Percentiles rank a stretch among this genome's conserved stretches.
Evolutionary conservation across 192 early-diverging fungal species (phyloP).

Genomic region (Linnemannia hyalina): DNA sequence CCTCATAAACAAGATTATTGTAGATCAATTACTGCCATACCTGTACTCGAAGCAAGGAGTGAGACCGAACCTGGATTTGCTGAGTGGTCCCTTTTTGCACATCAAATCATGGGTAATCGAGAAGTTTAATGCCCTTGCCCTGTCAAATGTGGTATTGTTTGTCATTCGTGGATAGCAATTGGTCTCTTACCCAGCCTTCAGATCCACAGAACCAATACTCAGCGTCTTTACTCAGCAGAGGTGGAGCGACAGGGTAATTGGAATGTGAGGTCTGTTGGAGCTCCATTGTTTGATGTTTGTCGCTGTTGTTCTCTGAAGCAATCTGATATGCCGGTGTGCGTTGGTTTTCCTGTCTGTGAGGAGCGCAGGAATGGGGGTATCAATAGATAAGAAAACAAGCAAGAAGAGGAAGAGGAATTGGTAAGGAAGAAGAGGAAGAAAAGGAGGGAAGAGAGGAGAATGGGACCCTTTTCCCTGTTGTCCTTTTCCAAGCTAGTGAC

Average conservation of each 20-base stretch:
- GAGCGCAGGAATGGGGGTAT: not conserved
- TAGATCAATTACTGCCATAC: not conserved
- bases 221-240: not conserved
- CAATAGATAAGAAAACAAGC: not conserved
- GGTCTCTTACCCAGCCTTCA: slow-evolving; percentile 27
- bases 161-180: not conserved
- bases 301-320: not conserved
- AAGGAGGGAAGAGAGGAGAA: not conserved
- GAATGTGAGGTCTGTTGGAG: not conserved
- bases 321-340: not conserved
- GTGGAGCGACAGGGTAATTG: not conserved
- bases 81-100: slow-evolving; percentile 14
- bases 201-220: slow-evolving; percentile 9
- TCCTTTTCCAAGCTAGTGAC: no score
- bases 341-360: not conserved
- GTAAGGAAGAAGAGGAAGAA: not conserved
- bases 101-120: not conserved
- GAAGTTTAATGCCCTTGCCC: not conserved
- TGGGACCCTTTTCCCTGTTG: no score
- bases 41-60: slow-evolving; percentile 33
- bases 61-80: slow-evolving; percentile 16
- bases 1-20: no score
- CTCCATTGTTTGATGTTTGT: not conserved
- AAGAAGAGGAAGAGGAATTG: not conserved
- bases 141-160: not conserved